phyloP scores from a whole-genome alignment of 2,329 filamentous ascomycete genomes.

The Penicillium sclerotiorum region DNA sequence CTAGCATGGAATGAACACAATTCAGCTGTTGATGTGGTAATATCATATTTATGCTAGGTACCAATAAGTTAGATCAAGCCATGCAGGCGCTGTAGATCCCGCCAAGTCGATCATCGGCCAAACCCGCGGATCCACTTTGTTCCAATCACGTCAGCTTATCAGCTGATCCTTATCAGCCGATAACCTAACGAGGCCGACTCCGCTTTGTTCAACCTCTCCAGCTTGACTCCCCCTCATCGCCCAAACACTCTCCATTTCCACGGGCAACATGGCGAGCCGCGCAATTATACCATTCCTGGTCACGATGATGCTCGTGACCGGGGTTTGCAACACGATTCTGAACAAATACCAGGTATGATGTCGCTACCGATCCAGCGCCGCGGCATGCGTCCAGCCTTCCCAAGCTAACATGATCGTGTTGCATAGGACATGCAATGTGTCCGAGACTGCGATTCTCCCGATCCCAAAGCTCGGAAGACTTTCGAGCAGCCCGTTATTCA shows the following conservation, averaged over 20 bases:
- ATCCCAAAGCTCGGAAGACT: conserved; percentile 66
- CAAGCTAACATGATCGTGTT: conserved; percentile 8
- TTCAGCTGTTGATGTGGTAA: background rate
- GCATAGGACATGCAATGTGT: conserved; percentile 90
- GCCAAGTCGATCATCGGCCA: conserved; percentile 1
- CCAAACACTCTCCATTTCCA: background rate
- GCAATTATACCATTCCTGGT: conserved; percentile 81
- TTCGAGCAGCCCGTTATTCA: conserved; percentile 97
- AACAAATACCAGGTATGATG: conserved; percentile 86
- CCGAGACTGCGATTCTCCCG: conserved; percentile 74
- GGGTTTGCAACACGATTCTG: conserved; percentile 93
- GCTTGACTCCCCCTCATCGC: conserved; percentile 12
- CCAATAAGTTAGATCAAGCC: background rate
- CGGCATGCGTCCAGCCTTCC: background rate
- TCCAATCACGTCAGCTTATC: conserved; percentile 12
- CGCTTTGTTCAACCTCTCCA: conserved; percentile 7
- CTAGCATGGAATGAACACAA: background rate
- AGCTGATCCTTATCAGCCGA: conserved; percentile 8
- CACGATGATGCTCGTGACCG: conserved; percentile 93
- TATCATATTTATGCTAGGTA: background rate
- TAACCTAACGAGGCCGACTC: background rate
- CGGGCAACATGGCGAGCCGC: conserved; percentile 65
- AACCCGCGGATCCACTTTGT: background rate
- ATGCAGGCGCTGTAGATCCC: conserved; percentile 2
- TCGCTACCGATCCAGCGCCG: background rate